These are phyloP conservation scores for Polysphondylium violaceum DNA, from an alignment of 78 protist genomes.

Conservation along the genomic window DNA sequence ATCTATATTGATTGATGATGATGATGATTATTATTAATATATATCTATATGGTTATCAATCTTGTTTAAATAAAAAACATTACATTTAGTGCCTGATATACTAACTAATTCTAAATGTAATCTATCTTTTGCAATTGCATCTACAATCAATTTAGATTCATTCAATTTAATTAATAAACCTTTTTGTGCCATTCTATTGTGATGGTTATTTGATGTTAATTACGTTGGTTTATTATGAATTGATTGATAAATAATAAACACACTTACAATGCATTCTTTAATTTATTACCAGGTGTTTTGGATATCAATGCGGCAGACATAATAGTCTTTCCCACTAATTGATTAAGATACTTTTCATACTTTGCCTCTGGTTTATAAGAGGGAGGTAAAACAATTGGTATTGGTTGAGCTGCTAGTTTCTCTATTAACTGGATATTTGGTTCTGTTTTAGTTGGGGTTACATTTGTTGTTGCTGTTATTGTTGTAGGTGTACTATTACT, in stretches of 20 bases:
- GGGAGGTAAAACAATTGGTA: constrained; percentile 66
- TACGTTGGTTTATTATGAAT: not conserved
- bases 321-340: constrained; percentile 65
- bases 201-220: not conserved
- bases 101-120: constrained; percentile 54
- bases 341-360: constrained; percentile 61
- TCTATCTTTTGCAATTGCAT: constrained; percentile 30
- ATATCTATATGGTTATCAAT: not conserved
- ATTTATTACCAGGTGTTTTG: constrained; percentile 35
- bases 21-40: not conserved
- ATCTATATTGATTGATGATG: not conserved
- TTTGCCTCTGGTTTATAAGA: constrained; percentile 80
- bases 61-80: not conserved
- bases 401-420: constrained; percentile 37
- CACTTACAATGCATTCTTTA: constrained; percentile 56
- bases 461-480: not conserved
- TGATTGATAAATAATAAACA: not conserved
- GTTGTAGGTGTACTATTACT: not conserved
- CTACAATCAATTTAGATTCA: constrained; percentile 48
- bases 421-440: constrained; percentile 47
- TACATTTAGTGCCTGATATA: constrained; percentile 67
- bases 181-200: constrained; percentile 39
- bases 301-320: constrained; percentile 72
- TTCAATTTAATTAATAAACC: constrained; percentile 60
- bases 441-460: not conserved